phyloP scores from a whole-genome alignment of 176 grass and related monocot genomes.

The Thinopyrum elongatum region DNA sequence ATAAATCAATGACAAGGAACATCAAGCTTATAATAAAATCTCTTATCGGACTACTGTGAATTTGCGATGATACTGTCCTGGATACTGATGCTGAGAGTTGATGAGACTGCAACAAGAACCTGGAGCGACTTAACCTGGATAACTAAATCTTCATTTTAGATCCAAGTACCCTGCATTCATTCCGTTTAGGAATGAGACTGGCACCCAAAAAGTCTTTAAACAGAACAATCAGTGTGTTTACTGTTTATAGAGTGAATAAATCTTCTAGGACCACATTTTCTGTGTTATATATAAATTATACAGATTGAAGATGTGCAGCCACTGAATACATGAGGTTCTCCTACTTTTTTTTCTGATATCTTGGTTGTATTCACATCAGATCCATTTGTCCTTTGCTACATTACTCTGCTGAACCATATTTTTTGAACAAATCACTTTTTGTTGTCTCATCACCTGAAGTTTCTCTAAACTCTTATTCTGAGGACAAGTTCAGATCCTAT shows the following conservation, averaged over 20 bases:
- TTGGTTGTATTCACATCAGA: not conserved
- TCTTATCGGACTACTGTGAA: slow-evolving; percentile 37
- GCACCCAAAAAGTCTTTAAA: not conserved
- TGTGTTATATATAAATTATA: not conserved
- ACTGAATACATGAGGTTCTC: not conserved
- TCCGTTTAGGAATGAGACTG: not conserved
- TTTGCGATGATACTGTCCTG: not conserved
- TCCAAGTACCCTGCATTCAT: not conserved
- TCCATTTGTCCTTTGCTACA: not conserved
- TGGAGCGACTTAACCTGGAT: not conserved
- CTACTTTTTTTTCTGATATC: not conserved
- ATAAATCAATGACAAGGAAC: slow-evolving; percentile 44
- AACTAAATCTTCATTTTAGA: not conserved
- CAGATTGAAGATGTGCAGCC: not conserved
- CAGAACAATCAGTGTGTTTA: not conserved
- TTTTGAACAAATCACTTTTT: not conserved
- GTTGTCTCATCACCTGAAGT: not conserved
- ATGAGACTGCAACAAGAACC: not conserved
- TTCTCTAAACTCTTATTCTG: not conserved
- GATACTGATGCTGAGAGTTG: not conserved
- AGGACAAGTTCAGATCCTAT: not conserved
- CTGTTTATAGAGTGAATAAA: not conserved
- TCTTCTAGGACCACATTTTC: not conserved
- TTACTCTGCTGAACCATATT: not conserved
- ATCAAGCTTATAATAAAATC: slow-evolving; percentile 54